Conservation (phyloP, 2,329 filamentous ascomycete genomes). For the Cladosporium sp. region DNA sequence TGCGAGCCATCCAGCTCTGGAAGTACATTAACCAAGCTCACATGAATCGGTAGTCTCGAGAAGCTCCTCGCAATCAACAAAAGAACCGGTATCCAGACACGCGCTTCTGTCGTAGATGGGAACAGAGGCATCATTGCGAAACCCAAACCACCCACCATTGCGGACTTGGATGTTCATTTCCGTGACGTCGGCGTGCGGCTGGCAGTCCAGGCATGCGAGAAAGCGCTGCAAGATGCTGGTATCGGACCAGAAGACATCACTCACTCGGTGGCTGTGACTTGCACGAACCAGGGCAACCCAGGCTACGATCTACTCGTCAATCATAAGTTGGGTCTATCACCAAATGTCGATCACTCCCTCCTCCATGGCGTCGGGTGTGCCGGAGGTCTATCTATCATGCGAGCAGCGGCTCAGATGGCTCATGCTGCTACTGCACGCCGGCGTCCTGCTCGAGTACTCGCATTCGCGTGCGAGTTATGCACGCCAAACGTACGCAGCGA, state of each 20-base stretch:
- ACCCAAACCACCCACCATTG: not conserved
- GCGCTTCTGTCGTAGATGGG: not conserved
- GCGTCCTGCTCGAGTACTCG: slow-evolving; percentile 59
- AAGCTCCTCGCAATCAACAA: slow-evolving; percentile 10
- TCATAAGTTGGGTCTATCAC: slow-evolving; percentile 28
- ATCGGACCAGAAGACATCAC: slow-evolving; percentile 29
- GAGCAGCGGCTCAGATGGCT: slow-evolving; percentile 59
- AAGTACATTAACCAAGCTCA: not conserved
- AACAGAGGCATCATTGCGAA: not conserved
- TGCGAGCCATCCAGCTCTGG: not conserved
- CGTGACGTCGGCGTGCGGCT: slow-evolving; percentile 30
- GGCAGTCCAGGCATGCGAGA: slow-evolving; percentile 29
- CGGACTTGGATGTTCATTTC: slow-evolving; percentile 28
- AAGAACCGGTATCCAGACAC: slow-evolving; percentile 7
- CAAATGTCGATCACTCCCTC: slow-evolving; percentile 32
- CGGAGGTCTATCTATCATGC: slow-evolving; percentile 29
- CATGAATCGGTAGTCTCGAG: not conserved
- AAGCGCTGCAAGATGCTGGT: slow-evolving; percentile 31
- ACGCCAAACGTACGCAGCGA: slow-evolving; percentile 58
- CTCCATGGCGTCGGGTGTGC: slow-evolving; percentile 38
- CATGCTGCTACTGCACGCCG: slow-evolving; percentile 57
- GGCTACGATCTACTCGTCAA: slow-evolving; percentile 37
- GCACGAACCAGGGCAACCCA: slow-evolving; percentile 35
- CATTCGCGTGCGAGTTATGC: slow-evolving; percentile 57
- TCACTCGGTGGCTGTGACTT: slow-evolving; percentile 37